Evolutionary conservation across 2,329 filamentous ascomycete genomes (phyloP), one percentile per base, ranked within the genome.

Genomic region (Stagonosporopsis cucurbitacearum): DNA sequence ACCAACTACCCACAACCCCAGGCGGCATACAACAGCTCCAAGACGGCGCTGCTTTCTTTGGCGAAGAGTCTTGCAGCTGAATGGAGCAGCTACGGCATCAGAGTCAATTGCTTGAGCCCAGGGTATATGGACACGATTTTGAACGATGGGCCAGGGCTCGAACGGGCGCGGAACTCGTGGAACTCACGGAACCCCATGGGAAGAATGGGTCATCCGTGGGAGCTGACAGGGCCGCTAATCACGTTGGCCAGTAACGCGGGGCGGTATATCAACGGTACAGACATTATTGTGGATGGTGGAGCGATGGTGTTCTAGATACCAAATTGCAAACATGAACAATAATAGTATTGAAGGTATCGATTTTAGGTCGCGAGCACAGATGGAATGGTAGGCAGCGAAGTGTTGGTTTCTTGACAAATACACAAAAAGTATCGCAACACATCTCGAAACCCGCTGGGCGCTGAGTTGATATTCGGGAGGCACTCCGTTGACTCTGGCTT

Each of bases 51-150:
- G 1, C 64, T 89, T 26, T 82, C 84, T 46, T 71, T 92, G 62
- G 86, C 85, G 45, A 84, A 82, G 60, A 86, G 81, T 32, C 75
- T 92, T 15, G 89, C 89, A 0, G 88, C 86, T 0, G 90, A 93
- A 73, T 92, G 89, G 89, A 87, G 86, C 1, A 75, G 79, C 1
- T 82, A 88, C 68, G 89, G 90, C 0, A 90, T 93, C 57, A 76
- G 87, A 2, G 86, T 89, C 5, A 92, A 93, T 64, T 84, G 80
- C 17, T 80, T 93, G 40, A 86, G 82, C 35, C 90, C 90, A 0
- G 89, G 89, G 0, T 92, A 92, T 64, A 91, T 92, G 86, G 88
- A 91, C 65, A 91, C 88, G 0, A 84, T 90, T 12, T 74, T 92
- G 43, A 92, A 91, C 66, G 86, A 86, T 56, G 87, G 87, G 0